Conservation (phyloP, 1,284 basidiomycete genomes). For the Leccinum pallidistipes region DNA sequence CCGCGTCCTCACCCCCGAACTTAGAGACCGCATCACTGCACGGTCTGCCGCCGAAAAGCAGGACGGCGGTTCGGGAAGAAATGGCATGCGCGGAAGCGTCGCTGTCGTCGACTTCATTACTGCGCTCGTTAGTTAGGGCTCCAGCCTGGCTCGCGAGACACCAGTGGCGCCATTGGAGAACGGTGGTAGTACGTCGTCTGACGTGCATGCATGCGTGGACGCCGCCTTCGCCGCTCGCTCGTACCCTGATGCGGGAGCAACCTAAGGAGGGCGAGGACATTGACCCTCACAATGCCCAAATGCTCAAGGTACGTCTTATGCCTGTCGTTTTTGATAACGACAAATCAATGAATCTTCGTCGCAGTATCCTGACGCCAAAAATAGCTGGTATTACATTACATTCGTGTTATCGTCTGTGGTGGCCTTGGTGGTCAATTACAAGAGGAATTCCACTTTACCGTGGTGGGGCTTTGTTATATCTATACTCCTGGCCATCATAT, state of each 20-base stretch:
- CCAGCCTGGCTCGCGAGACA: conserved; percentile 28
- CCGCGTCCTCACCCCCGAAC: conserved; percentile 82
- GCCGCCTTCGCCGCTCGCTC: conserved; percentile 37
- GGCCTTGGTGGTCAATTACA: conserved; percentile 39
- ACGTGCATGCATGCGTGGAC: conserved; percentile 26
- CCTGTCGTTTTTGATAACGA: too few species aligned
- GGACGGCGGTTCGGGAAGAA: conserved; percentile 25
- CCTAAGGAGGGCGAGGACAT: conserved; percentile 34
- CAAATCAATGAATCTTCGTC: too few species aligned
- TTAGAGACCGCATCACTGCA: conserved; percentile 49
- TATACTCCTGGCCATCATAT: conserved; percentile 39
- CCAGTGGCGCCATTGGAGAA: conserved; percentile 8
- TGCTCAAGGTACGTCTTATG: too few species aligned
- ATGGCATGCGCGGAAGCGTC: conserved; percentile 40
- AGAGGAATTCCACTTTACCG: conserved; percentile 49
- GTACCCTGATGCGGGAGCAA: too few species aligned
- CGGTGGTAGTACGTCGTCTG: conserved; percentile 4
- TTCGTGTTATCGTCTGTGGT: too few species aligned
- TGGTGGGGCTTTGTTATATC: conserved; percentile 48
- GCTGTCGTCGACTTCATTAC: conserved; percentile 61
- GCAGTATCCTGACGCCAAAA: too few species aligned
- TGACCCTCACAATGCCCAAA: too few species aligned
- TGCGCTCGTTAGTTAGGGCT: conserved; percentile 45
- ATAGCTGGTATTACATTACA: too few species aligned
- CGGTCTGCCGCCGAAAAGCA: conserved; percentile 32